These are phyloP conservation scores for Blastocystis sp. DNA, from an alignment of 352 stramenopile genomes.

Conservation along the genomic window DNA sequence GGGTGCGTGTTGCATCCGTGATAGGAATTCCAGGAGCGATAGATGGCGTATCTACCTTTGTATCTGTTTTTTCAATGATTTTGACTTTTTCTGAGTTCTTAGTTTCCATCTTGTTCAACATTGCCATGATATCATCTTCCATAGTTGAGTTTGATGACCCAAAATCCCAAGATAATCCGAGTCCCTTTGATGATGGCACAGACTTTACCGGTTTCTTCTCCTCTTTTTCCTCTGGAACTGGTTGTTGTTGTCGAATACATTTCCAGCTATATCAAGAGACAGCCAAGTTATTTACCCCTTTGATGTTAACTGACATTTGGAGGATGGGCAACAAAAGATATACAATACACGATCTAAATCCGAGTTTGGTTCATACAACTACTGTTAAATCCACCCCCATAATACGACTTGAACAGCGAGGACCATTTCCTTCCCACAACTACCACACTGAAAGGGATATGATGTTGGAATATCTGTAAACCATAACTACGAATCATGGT, in stretches of 20 bases:
- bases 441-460: slow-evolving; percentile 45
- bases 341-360: slow-evolving; percentile 48
- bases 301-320: slow-evolving; percentile 11
- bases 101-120: slow-evolving; percentile 42
- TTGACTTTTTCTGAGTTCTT: neutral
- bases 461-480: neutral
- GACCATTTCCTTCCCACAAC: slow-evolving; percentile 52
- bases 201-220: neutral
- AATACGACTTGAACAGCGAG: slow-evolving; percentile 10
- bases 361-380: slow-evolving; percentile 30
- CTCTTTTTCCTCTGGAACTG: neutral
- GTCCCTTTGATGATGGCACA: neutral
- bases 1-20: neutral
- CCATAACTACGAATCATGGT: slow-evolving; percentile 8
- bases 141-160: neutral
- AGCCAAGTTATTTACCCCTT: neutral
- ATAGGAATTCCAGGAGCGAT: neutral
- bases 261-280: neutral
- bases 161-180: slow-evolving; percentile 42
- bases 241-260: slow-evolving; percentile 37
- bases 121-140: neutral
- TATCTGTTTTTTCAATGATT: neutral
- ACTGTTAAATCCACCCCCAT: neutral
- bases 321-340: slow-evolving; percentile 32
- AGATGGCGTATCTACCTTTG: neutral